Percentiles rank a stretch among this genome's conserved stretches.
Conservation (phyloP, 2,329 filamentous ascomycete species). For the Beauveria bassiana region DNA sequence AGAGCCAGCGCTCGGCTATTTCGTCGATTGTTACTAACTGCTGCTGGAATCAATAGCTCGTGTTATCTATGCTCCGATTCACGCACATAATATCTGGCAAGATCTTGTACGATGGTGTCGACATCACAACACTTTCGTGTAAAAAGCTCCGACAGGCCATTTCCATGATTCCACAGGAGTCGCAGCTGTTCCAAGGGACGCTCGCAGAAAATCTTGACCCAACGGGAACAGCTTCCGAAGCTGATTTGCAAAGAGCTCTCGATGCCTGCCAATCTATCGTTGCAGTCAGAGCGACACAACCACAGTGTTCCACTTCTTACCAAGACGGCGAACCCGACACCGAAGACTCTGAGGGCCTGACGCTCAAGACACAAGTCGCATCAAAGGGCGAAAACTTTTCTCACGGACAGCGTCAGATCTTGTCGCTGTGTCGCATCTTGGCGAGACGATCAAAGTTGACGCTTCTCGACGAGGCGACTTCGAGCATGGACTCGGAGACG, state of each 20-base stretch:
- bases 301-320: constrained; percentile 16
- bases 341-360: constrained; percentile 20
- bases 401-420: constrained; percentile 50
- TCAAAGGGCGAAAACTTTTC: constrained; percentile 48
- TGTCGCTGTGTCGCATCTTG: constrained; percentile 49
- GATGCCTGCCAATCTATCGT: constrained; percentile 54
- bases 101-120: constrained; percentile 47
- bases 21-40: neutral
- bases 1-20: constrained; percentile 16
- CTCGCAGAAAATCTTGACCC: constrained; percentile 56
- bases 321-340: constrained; percentile 14
- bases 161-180: constrained; percentile 52
- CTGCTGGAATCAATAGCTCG: constrained; percentile 25
- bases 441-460: constrained; percentile 47
- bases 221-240: constrained; percentile 45
- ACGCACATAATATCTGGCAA: constrained; percentile 43
- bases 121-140: constrained; percentile 43
- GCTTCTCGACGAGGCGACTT: constrained; percentile 51
- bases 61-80: constrained; percentile 49
- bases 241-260: constrained; percentile 49
- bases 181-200: constrained; percentile 48
- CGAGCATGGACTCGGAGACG: constrained; percentile 51
- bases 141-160: constrained; percentile 44
- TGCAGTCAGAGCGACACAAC: constrained; percentile 35
- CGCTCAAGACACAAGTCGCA: constrained; percentile 39